Conservation (phyloP, 2,329 filamentous ascomycete genomes). For the Monosporascus sp. region DNA sequence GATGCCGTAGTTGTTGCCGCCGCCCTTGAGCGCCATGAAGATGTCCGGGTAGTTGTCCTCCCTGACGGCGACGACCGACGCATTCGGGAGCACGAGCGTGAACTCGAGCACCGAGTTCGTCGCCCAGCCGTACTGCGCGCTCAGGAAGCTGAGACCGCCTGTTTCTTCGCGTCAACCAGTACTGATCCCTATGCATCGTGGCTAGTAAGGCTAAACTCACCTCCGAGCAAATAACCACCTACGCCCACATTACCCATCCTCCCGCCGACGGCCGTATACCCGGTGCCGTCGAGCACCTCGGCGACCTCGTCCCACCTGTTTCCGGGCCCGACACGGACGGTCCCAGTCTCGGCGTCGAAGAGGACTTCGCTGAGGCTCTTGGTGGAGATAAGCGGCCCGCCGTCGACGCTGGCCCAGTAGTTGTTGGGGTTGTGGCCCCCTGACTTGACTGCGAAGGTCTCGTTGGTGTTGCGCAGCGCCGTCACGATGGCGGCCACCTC, state of each 20-base stretch:
- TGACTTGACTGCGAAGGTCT: constrained; percentile 49
- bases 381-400: constrained; percentile 45
- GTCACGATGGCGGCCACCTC: constrained; percentile 50
- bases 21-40: constrained; percentile 48
- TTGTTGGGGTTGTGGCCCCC: constrained; percentile 54
- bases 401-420: constrained; percentile 45
- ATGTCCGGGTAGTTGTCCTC: constrained; percentile 39
- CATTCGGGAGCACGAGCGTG: constrained; percentile 48
- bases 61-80: constrained; percentile 41
- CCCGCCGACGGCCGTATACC: constrained; percentile 38
- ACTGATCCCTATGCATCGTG: constrained; percentile 38
- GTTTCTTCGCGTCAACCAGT: constrained; percentile 35
- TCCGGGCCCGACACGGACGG: constrained; percentile 40
- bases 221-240: constrained; percentile 46
- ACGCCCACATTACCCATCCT: constrained; percentile 43
- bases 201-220: constrained; percentile 44
- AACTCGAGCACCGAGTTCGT: constrained; percentile 43
- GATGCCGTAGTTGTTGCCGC: constrained; percentile 52
- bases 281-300: constrained; percentile 33
- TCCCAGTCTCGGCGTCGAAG: constrained; percentile 31
- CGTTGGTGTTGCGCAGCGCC: constrained; percentile 40
- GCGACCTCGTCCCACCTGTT: constrained; percentile 39
- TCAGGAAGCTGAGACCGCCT: constrained; percentile 47
- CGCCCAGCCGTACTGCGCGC: constrained; percentile 45
- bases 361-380: constrained; percentile 36